Evolutionary conservation across 2,329 filamentous ascomycete species (phyloP), one percentile per base, ranked within the genome.

Genomic region (Neonectria sp.): DNA sequence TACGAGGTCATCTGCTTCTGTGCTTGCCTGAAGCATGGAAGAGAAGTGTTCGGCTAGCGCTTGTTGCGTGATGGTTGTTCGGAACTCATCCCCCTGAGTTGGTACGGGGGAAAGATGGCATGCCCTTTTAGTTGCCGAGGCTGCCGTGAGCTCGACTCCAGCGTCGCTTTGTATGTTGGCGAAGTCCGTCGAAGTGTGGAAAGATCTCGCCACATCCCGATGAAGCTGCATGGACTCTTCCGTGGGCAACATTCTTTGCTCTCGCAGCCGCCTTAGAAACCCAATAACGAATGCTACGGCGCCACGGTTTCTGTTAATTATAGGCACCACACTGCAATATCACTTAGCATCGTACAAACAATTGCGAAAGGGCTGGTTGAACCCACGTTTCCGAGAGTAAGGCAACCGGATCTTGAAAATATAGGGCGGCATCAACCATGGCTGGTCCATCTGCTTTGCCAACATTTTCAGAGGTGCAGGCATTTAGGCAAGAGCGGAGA

Each of bases 391-490:
- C 45, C 1, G 48, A 60, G 9, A 75, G 43, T 21, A 72, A 63
- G 2, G 12, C 9, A 6, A 31, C 8, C 1, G 65, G 60, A 13
- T 72, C 60, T 0, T 65, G 27, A 43, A 70, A 75, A 55, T 71
- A 72, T 7, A 70, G 21, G 7, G 67, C 59, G n/a, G 56, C 17
- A 2, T 72, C 68, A 40, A 72, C 48, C 33, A 71, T 53, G n/a
- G 65, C 43, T 25, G 27, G 6, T 35, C 72, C 71, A 13, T 73
- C 71, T 13, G 48, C 31, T 25, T 8, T 17, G 40, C 37, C 33
- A 6, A 72, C 4, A 3, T 17, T 5, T 15, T 29, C 46, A 17
- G 43, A 59, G 24, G 4, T 35, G 37, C 48, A 49, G 3, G 15
- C 43, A 6, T 52, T 21, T 7, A 70, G 7, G 21, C 53, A 65